Percentiles rank a stretch among this genome's conserved stretches.
phyloP scores from a whole-genome alignment of 2,329 filamentous ascomycete genomes.

The Dactylonectria macrodidyma region DNA sequence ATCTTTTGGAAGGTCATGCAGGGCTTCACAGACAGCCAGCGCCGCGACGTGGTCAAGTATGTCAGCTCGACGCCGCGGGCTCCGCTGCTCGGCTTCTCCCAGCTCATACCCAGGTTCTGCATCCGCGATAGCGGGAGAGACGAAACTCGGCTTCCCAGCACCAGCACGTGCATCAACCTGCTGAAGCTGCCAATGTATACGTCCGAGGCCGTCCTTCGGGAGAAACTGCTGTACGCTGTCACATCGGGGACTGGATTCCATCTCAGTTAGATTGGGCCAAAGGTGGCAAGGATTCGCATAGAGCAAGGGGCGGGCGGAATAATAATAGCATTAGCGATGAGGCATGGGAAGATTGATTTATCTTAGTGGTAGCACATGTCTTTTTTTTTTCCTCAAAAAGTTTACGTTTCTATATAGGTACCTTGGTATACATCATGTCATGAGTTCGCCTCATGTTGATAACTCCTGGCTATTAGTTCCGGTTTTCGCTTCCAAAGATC shows the following conservation, averaged over 20 bases:
- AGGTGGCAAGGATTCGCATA: slow-evolving; percentile 12
- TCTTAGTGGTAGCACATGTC: slow-evolving; percentile 5
- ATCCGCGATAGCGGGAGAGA: slow-evolving; percentile 80
- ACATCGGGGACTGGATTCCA: slow-evolving; percentile 95
- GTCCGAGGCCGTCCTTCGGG: slow-evolving; percentile 74
- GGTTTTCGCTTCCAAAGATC: slow-evolving; percentile 83
- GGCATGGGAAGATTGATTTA: slow-evolving; percentile 19
- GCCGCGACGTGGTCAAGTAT: slow-evolving; percentile 91
- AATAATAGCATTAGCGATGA: slow-evolving; percentile 39
- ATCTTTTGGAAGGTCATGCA: slow-evolving; percentile 95
- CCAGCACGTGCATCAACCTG: slow-evolving; percentile 96
- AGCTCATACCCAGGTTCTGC: slow-evolving; percentile 88
- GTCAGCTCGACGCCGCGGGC: slow-evolving; percentile 94
- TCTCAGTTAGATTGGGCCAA: slow-evolving; percentile 67
- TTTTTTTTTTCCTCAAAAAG: slow-evolving; percentile 10
- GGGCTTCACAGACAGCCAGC: slow-evolving; percentile 80
- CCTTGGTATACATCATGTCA: slow-evolving; percentile 7
- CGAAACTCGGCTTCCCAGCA: slow-evolving; percentile 86
- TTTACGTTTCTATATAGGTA: slow-evolving; percentile 15
- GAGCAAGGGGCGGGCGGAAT: slow-evolving; percentile 10
- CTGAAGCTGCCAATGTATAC: slow-evolving; percentile 91
- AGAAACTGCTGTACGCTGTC: slow-evolving; percentile 91
- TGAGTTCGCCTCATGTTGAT: slow-evolving; percentile 53
- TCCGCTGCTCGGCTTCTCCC: slow-evolving; percentile 89
- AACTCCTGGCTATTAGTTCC: slow-evolving; percentile 68